Base-by-base conservation (phyloP, 805 yeast genomes). In the Suhomyces canberraensis region DNA sequence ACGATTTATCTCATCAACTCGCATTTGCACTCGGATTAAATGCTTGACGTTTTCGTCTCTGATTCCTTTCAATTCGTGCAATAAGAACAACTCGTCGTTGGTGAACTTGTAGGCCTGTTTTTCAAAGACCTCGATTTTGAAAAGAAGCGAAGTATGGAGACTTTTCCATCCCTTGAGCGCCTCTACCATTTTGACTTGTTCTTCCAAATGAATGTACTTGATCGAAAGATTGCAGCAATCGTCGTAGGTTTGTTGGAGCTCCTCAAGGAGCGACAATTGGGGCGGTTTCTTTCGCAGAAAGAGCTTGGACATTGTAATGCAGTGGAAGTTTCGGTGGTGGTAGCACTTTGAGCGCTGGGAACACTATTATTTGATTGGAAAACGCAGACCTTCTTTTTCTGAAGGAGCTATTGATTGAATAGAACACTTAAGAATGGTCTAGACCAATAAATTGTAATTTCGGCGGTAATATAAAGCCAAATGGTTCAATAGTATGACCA, bases 91-190 rank as follows among this genome's bases (percentile, higher is more conserved):
- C 37, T 61, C 67, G 21, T 62, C 64, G 29, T 35, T 32, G 20
- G 33, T 20, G 28, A 56, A 42, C 39, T 62, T 64, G 30, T 46
- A 20, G 52, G 52, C 51, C 53, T 55, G 41, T 57, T 56, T 74
- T 61, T 51, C 81, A 71, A 47, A 83, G 46, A 36, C 55, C 41
- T 80, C 85, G 29, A 81, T 58, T 47, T 76, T 76, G 51, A 66
- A 75, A 32, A 77, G 66, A 2, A 80, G 67, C 32, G 75, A 72
- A 2, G 84, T 78, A 44, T 80, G 86, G n/a, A 84, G 58, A 2
- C 79, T 66, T 45, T 79, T 82, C 90, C 91, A 83, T 2, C 90
- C 90, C 41, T 73, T 76, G 15, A 81, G 58, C 2, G 89, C 84
- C 13, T 73, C 76, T 33, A 68, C 73, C 30, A 69, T 56, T 15